Evolutionary conservation across 2,329 filamentous ascomycete species (phyloP), one percentile per base, ranked within the genome.

Genomic region (Botrytis fabae): DNA sequence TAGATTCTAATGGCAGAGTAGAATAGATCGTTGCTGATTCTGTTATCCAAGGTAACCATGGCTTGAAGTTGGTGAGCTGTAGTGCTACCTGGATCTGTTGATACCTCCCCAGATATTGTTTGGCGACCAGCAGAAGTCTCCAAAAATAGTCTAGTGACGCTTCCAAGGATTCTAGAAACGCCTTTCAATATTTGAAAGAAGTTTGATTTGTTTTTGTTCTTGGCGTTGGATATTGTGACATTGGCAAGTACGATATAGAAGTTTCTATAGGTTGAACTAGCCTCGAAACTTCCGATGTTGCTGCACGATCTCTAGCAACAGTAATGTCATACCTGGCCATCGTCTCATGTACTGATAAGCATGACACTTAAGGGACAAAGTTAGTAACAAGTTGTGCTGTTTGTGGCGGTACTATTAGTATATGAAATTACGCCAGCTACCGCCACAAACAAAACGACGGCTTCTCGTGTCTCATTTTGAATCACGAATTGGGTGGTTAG

Each of bases 161-260:
- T 82, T 60, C 87, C 88, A 74, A 86, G 57, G 14, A 28, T 66
- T 35, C 38, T 10, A 18, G 48, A 54, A n/a, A 88, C 88, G 10
- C 88, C 88, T 69, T 85, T 85, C 7, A 90, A 83, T 0, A 85
- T 86, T 76, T 82, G 83, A 80, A 83, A 89, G 16, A 90, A 81
- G 69, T 89, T 87, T 0, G 82, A 75, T 74, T 89, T 80, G 16
- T 71, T 64, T 0, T 76, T 77, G 20, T 82, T 78, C 3, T 84
- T 86, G 80, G 82, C 81, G 0, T 76, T 80, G 2, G 83, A 78
- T 10, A 88, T 81, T 74, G 86, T 84, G 79, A 87, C 86, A 72
- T 88, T 85, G 0, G 83, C 83, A 14, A 83, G 80, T 1, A 86
- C 82, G 18, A 77, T 48, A 7, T 28, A 8, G 51, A 16, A 57